Evolutionary conservation across 2,329 filamentous ascomycete genomes (phyloP), one percentile per base, ranked within the genome.

Genomic region (Dactylonectria macrodidyma): DNA sequence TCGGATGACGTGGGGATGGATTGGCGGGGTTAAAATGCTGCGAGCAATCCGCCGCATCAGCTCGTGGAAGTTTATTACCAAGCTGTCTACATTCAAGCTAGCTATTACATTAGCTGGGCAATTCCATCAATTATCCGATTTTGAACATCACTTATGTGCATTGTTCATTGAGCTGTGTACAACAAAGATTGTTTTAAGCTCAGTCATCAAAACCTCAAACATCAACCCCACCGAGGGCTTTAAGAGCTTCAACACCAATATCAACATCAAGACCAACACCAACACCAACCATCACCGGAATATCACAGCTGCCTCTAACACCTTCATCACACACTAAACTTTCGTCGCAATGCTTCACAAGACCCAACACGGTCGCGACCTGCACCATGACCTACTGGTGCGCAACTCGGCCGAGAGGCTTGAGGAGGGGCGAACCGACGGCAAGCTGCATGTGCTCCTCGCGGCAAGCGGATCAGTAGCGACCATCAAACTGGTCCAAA

Each of bases 401-500:
- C 75, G 75, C 19, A 75, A 72, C 41, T 74, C 78, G 7, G 78
- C 81, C 0, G 76, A 76, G 51, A 74, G 71, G 1, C 80, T 84
- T 16, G 77, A 80, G 3, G 66, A 71, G 19, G 74, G 80, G 4
- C 74, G 78, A 19, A 67, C 67, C 34, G 83, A 85, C 58, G 80
- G 80, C 69, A 85, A 84, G 66, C 75, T 73, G 12, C 84, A 85
- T 61, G 74, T 85, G 12, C 75, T 85, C 1, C 77, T 85, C 6
- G 83, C 84, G 0, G 82, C 82, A 5, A 78, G 77, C 7, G 83
- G 84, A 33, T 86, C 92, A 1, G 94, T 97, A n/a, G 95, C 95
- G 14, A 94, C 93, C 7, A 97, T 97, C 77, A 98, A 98, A 78
- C 83, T 94, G 3, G 90, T 90, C 2, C 84, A 88, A 46, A 93